Conservation (phyloP, 2,329 filamentous ascomycete genomes). For the Neoascochyta sp. region DNA sequence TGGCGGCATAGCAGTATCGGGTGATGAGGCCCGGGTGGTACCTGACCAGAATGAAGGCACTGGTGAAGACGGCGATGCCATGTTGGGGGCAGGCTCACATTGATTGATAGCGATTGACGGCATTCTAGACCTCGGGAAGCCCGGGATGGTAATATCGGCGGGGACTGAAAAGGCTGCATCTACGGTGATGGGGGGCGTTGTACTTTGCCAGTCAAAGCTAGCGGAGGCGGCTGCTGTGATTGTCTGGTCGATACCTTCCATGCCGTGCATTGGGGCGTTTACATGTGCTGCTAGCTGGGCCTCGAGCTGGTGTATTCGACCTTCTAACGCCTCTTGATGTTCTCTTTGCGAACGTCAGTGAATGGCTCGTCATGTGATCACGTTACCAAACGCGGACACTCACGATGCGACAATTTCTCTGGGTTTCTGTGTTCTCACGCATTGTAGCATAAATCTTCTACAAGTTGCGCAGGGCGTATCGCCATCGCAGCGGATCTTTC, state of each 20-base stretch:
- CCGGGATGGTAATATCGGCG: slow-evolving; percentile 10
- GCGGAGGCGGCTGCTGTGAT: slow-evolving; percentile 25
- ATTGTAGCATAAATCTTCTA: slow-evolving; percentile 37
- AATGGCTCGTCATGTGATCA: slow-evolving; percentile 19
- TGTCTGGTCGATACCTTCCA: slow-evolving; percentile 32
- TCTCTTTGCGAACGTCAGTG: slow-evolving; percentile 24
- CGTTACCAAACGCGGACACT: slow-evolving; percentile 19
- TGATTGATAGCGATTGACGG: slow-evolving; percentile 37
- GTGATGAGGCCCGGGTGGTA: slow-evolving; percentile 36
- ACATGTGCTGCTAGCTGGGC: slow-evolving; percentile 36
- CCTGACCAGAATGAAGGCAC: slow-evolving; percentile 39
- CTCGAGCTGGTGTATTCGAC: slow-evolving; percentile 38
- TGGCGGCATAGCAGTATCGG: slow-evolving; percentile 30
- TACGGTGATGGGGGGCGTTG: slow-evolving; percentile 21
- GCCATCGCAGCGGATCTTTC: slow-evolving; percentile 39
- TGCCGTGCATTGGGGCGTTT: slow-evolving; percentile 35
- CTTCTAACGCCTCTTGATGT: slow-evolving; percentile 35
- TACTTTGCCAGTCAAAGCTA: slow-evolving; percentile 30
- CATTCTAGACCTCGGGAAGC: slow-evolving; percentile 24
- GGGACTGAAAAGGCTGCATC: slow-evolving; percentile 27
- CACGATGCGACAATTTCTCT: slow-evolving; percentile 36
- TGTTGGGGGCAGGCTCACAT: slow-evolving; percentile 33
- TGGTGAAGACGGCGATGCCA: slow-evolving; percentile 31
- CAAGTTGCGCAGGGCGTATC: slow-evolving; percentile 37
- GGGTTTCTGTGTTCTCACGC: slow-evolving; percentile 36